These are phyloP conservation scores for Trichophaea hybrida DNA, from an alignment of 2,329 filamentous ascomycete genomes.

Conservation along the genomic window DNA sequence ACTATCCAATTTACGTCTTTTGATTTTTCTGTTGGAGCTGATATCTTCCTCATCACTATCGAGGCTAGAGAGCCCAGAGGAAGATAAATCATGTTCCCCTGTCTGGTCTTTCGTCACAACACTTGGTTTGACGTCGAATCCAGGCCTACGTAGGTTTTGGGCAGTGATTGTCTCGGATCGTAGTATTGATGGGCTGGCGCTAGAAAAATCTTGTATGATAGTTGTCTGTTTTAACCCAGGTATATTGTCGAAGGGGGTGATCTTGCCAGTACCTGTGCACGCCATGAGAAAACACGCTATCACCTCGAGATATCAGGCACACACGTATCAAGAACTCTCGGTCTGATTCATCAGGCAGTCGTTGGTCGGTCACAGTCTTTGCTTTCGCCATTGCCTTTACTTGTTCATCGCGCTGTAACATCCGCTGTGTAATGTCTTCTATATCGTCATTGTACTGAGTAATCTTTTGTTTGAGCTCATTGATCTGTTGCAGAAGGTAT, in stretches of 20 bases:
- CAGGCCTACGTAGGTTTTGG: constrained; percentile 57
- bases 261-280: constrained; percentile 58
- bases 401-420: constrained; percentile 56
- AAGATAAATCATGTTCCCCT: background rate
- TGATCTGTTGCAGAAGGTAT: constrained; percentile 50
- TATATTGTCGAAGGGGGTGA: constrained; percentile 83
- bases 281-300: background rate
- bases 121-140: constrained; percentile 38
- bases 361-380: constrained; percentile 40
- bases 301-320: constrained; percentile 2
- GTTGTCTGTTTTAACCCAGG: constrained; percentile 42
- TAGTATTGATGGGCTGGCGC: constrained; percentile 40
- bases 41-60: constrained; percentile 29
- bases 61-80: background rate
- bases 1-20: background rate
- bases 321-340: constrained; percentile 73
- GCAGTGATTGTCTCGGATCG: constrained; percentile 33
- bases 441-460: constrained; percentile 56
- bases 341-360: constrained; percentile 64
- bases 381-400: constrained; percentile 34
- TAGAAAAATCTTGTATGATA: constrained; percentile 45
- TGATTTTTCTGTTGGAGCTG: constrained; percentile 28
- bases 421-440: constrained; percentile 63
- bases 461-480: constrained; percentile 50
- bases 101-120: background rate